Percentiles rank a stretch among this genome's conserved stretches.
phyloP scores from a whole-genome alignment of 208 protist genomes.

The Borovskyia barvae region DNA sequence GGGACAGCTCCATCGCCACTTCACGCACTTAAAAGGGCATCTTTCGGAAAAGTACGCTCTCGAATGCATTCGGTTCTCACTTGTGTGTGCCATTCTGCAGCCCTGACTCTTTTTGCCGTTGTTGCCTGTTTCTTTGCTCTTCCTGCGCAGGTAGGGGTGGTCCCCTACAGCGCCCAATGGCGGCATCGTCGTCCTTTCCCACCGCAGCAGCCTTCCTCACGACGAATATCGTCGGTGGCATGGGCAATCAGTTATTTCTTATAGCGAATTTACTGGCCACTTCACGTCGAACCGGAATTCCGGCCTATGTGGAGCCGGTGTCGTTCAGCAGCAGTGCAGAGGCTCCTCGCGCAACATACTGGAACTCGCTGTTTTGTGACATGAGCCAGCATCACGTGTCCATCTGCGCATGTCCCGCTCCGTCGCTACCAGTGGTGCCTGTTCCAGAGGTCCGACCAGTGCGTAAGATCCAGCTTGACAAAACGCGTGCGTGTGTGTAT shows the following conservation, averaged over 20 bases:
- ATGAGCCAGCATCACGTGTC: conserved; percentile 38
- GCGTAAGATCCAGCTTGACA: conserved; percentile 13
- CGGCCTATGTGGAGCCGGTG: conserved; percentile 36
- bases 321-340: conserved; percentile 71
- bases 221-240: conserved; percentile 79
- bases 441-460: conserved; percentile 67
- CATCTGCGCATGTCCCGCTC: background rate
- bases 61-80: too few species aligned
- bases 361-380: conserved; percentile 60
- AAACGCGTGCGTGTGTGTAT: conserved; percentile 35
- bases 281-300: conserved; percentile 36
- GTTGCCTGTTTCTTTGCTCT: background rate
- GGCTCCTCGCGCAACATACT: conserved; percentile 74
- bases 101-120: too few species aligned
- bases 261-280: conserved; percentile 79
- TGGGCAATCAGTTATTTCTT: conserved; percentile 89
- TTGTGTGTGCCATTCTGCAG: too few species aligned
- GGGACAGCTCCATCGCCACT: too few species aligned
- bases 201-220: conserved; percentile 32
- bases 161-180: background rate
- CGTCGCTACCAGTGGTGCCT: conserved; percentile 22
- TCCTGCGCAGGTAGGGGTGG: background rate
- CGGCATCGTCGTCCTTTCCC: too few species aligned
- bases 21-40: too few species aligned
- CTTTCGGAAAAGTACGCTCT: too few species aligned